Percentiles rank a stretch among this genome's conserved stretches.
Conservation (phyloP, 805 yeast species). For the Sugiyamaella boreocaroliniensis region DNA sequence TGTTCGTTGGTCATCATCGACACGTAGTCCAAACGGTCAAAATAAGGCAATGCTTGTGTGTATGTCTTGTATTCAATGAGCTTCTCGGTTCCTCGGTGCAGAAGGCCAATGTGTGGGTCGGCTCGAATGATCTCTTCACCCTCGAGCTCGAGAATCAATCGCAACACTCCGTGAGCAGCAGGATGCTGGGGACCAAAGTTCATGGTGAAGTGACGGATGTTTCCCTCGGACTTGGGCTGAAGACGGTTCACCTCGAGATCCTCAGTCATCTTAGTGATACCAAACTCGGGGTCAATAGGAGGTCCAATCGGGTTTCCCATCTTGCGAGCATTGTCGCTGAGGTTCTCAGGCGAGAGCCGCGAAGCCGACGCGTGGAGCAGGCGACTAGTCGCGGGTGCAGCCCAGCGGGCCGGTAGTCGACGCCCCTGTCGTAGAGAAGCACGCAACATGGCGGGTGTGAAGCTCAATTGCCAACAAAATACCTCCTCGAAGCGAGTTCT, state of each 20-base stretch:
- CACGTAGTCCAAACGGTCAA: slow-evolving; percentile 78
- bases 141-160: slow-evolving; percentile 76
- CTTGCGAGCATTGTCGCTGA: background rate
- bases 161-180: slow-evolving; percentile 88
- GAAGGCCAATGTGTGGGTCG: slow-evolving; percentile 83
- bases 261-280: slow-evolving; percentile 27
- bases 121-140: slow-evolving; percentile 85
- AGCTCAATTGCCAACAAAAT: background rate
- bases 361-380: background rate
- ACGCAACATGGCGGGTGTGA: background rate
- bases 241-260: slow-evolving; percentile 20
- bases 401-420: background rate
- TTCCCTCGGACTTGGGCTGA: slow-evolving; percentile 25
- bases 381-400: background rate
- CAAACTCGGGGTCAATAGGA: slow-evolving; percentile 28
- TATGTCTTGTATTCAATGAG: slow-evolving; percentile 81
- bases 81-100: slow-evolving; percentile 86
- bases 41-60: slow-evolving; percentile 82
- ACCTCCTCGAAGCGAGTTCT: background rate
- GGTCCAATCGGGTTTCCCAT: slow-evolving; percentile 25
- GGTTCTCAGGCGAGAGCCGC: background rate
- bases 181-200: slow-evolving; percentile 94
- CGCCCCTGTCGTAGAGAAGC: background rate
- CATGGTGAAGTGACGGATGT: slow-evolving; percentile 81
- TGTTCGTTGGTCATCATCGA: slow-evolving; percentile 88